Evolutionary conservation across 768 basidiomycete genomes (phyloP), one percentile per base, ranked within the genome.

Genomic region (Mycena olivaceomarginata): DNA sequence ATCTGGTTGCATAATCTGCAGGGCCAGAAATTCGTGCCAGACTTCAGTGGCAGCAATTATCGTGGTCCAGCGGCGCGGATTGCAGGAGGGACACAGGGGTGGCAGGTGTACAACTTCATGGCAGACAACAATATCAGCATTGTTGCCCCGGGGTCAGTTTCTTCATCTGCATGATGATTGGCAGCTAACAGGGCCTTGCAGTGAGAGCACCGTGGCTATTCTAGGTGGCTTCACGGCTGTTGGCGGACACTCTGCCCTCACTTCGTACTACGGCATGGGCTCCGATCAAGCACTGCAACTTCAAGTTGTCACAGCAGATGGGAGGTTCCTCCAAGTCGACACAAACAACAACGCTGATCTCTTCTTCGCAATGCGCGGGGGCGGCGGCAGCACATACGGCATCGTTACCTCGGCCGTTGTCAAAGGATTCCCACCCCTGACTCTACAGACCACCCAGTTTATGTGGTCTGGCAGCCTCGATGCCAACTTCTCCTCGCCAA

Each of bases 371-470:
- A 65, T 65, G 64, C 64, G 64, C 20, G 64, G 20, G 2, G 64
- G 64, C 64, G 64, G 64, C 64, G 64, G 64, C 64, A 45, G 64
- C 60, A 62, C 60, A 62, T 62, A 62, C 60, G 60, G 60, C 60
- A 62, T 62, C 15, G 60, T 62, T 31, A 62, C 60, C 31, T 37
- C 39, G 64, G 64, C 64, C 41, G n/a, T 65, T 65, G 10, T 65
- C 64, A 65, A 65, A 65, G 64, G 43, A 65, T 65, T 65, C 45
- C 64, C 64, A 45, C 64, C 64, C 43, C 64, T 65, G 64, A 65
- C 45, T 65, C 41, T 65, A 65, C 64, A 65, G 64, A 65, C 64
- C 43, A 43, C 64, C 22, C 41, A 65, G 41, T 65, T 65, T 65
- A 11, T 65, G 64, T 65, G 64, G 64, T 65, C 45, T 31, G 64